Conservation (phyloP, 495 filamentous ascomycete genomes). For the Penicillium cataractarum region DNA sequence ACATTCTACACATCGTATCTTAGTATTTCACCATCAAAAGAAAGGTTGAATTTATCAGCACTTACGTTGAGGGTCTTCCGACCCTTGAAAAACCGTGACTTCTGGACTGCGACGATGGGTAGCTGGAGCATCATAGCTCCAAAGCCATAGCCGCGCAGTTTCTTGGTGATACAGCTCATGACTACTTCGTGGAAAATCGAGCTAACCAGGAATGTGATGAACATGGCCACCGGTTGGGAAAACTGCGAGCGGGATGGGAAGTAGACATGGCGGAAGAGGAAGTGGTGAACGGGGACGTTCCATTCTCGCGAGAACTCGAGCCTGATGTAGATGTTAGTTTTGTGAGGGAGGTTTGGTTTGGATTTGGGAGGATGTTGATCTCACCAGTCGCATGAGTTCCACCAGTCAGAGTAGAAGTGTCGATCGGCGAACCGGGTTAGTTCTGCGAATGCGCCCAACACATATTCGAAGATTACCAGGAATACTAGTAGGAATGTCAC, state of each 20-base stretch:
- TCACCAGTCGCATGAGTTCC: constrained; percentile 66
- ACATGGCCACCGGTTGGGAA: constrained; percentile 76
- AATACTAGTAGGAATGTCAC: constrained; percentile 93
- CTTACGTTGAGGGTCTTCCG: constrained; percentile 74
- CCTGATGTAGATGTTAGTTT: constrained; percentile 43
- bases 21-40: neutral
- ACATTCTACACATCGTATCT: constrained; percentile 58
- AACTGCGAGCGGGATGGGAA: constrained; percentile 73
- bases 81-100: constrained; percentile 72
- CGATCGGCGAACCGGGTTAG: constrained; percentile 91
- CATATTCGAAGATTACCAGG: constrained; percentile 96
- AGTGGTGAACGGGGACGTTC: constrained; percentile 99
- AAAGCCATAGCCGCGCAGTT: constrained; percentile 92
- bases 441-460: constrained; percentile 92
- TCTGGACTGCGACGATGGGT: constrained; percentile 89
- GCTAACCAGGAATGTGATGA: constrained; percentile 90
- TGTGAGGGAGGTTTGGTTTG: neutral
- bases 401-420: constrained; percentile 98
- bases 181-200: constrained; percentile 92
- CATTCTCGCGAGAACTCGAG: constrained; percentile 97
- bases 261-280: constrained; percentile 94
- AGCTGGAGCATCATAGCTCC: constrained; percentile 94
- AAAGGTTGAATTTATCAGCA: neutral
- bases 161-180: constrained; percentile 98
- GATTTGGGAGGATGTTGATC: constrained; percentile 8